Conservation (phyloP, 305 asterid genomes). For the Rubia tinctorum region DNA sequence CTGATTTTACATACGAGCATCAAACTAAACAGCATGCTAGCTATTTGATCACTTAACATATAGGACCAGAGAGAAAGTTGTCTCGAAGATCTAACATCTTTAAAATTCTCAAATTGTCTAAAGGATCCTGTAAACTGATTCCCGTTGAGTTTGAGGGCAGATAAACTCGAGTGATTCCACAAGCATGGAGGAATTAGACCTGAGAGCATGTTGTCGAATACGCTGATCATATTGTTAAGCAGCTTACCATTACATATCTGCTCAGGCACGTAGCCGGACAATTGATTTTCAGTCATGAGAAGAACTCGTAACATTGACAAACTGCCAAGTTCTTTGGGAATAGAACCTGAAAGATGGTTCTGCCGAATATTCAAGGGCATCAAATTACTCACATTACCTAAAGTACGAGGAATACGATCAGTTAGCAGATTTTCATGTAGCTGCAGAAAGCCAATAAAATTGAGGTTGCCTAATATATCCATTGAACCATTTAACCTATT, state of each 20-base stretch:
- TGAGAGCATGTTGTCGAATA: background rate
- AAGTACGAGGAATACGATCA: background rate
- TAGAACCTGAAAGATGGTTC: background rate
- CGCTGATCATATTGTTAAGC: background rate
- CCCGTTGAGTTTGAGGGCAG: background rate
- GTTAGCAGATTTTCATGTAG: constrained; percentile 32
- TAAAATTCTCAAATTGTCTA: too few species aligned
- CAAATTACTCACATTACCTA: background rate
- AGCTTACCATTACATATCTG: background rate
- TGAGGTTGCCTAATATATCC: background rate
- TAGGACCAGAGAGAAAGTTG: background rate
- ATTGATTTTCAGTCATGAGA: background rate
- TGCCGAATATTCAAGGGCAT: background rate
- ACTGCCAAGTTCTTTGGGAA: constrained; percentile 1
- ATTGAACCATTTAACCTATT: background rate
- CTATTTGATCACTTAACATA: too few species aligned
- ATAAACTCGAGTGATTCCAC: background rate
- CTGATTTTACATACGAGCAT: too few species aligned
- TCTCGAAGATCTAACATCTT: background rate
- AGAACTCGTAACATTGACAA: background rate
- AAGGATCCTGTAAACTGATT: background rate
- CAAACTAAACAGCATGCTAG: too few species aligned
- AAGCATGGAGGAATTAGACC: too few species aligned
- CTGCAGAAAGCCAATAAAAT: constrained; percentile 21
- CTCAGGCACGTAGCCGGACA: background rate